Conservation (phyloP, 768 basidiomycete genomes). For the Mycena albidolilacea region DNA sequence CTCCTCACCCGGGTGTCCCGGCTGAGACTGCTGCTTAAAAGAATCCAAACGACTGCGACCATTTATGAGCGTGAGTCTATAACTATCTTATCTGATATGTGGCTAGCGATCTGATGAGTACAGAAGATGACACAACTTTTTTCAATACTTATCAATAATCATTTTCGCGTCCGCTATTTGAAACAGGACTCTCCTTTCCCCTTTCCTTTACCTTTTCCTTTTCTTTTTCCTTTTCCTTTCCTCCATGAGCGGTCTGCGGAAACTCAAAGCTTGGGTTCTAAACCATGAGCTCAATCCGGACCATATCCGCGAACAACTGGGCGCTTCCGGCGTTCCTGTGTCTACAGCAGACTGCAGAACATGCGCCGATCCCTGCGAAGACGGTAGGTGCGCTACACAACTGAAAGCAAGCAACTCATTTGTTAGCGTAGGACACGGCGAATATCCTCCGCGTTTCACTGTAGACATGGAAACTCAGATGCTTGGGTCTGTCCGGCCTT, state of each 20-base stretch:
- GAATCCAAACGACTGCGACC: too few species aligned
- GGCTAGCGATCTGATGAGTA: too few species aligned
- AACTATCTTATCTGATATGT: too few species aligned
- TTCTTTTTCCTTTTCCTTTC: background rate
- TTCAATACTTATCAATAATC: too few species aligned
- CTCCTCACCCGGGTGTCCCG: too few species aligned
- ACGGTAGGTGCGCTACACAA: conserved; percentile 61
- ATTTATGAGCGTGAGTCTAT: too few species aligned
- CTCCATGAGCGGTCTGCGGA: conserved; percentile 56
- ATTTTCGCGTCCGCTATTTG: too few species aligned
- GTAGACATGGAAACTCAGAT: conserved; percentile 87
- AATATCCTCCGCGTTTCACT: conserved; percentile 80
- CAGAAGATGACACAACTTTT: too few species aligned
- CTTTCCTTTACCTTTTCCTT: too few species aligned
- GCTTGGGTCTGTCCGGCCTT: conserved; percentile 88
- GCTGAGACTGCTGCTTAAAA: too few species aligned
- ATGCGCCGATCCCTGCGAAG: conserved; percentile 85
- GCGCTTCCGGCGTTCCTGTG: conserved; percentile 73
- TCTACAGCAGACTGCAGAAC: conserved; percentile 77
- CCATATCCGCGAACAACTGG: conserved; percentile 64
- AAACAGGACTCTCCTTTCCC: too few species aligned
- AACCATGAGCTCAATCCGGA: conserved; percentile 56
- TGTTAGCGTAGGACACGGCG: conserved; percentile 71
- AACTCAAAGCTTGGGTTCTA: conserved; percentile 58
- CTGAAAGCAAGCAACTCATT: conserved; percentile 44